These are phyloP conservation scores for Cordyceps cateniannulata DNA, from an alignment of 2,329 filamentous ascomycete species.

Conservation along the genomic window DNA sequence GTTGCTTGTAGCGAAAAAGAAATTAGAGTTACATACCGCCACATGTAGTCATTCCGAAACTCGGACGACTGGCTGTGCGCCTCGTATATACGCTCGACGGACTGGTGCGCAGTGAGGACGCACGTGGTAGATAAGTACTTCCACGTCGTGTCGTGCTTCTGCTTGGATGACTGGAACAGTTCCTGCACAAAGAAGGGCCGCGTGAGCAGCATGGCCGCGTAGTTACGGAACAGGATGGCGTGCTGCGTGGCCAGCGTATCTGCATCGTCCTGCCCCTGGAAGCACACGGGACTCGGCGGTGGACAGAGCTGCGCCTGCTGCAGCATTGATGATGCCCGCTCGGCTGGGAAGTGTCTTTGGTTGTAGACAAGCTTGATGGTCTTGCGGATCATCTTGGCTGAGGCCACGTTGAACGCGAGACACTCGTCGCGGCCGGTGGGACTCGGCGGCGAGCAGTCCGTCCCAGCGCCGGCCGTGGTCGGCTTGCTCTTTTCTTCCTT, in stretches of 20 bases:
- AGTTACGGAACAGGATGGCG: background rate
- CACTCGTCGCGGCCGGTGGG: background rate
- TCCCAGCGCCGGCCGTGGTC: background rate
- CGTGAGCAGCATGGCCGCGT: background rate
- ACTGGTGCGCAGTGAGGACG: background rate
- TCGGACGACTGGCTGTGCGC: background rate
- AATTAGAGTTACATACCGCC: background rate
- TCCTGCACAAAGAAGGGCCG: background rate
- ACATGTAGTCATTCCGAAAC: background rate
- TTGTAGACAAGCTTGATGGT: conserved; percentile 1
- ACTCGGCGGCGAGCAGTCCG: background rate
- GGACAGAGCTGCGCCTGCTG: background rate
- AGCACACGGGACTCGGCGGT: background rate
- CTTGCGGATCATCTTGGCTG: background rate
- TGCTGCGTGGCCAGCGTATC: background rate
- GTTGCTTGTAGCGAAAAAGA: no score
- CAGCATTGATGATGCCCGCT: background rate
- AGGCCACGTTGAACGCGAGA: background rate
- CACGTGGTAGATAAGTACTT: background rate
- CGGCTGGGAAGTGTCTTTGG: background rate
- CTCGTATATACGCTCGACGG: background rate
- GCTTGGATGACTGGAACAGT: background rate
- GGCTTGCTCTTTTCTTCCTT: background rate
- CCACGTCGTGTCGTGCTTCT: background rate
- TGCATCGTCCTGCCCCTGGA: background rate